A percentile compares a stretch with the other conserved stretches of the same genome.
These are phyloP conservation scores for Sphaerulina vaccinii DNA, from an alignment of 2,329 filamentous ascomycete species.

Conservation along the genomic window DNA sequence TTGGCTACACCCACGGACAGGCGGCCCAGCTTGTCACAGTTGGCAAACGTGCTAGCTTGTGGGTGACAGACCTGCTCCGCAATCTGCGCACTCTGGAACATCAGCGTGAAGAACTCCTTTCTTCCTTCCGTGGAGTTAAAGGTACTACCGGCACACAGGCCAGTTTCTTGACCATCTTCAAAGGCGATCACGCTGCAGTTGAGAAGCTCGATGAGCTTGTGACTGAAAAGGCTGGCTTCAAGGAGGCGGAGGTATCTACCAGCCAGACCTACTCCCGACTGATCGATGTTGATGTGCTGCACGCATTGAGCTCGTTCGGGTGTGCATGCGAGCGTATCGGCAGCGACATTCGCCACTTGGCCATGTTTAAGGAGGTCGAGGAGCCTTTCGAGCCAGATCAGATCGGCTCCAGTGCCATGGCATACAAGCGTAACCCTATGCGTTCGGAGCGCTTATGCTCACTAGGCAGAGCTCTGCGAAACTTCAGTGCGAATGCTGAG, in stretches of 20 bases:
- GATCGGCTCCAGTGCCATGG: conserved; percentile 67
- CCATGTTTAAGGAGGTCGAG: conserved; percentile 77
- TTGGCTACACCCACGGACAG: conserved; percentile 76
- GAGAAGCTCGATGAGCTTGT: conserved; percentile 63
- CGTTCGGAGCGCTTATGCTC: conserved; percentile 61
- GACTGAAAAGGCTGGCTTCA: conserved; percentile 65
- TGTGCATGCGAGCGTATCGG: conserved; percentile 75
- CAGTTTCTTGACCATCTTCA: conserved; percentile 70
- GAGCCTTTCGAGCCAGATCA: conserved; percentile 80
- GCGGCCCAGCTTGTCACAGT: conserved; percentile 58
- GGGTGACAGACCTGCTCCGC: conserved; percentile 73
- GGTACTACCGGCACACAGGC: conserved; percentile 77
- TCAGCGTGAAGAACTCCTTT: conserved; percentile 61
- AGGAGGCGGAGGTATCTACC: conserved; percentile 61
- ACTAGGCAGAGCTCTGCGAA: conserved; percentile 52
- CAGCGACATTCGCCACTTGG: conserved; percentile 71
- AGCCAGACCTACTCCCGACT: conserved; percentile 77
- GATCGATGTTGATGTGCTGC: conserved; percentile 76
- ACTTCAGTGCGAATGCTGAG: conserved; percentile 55
- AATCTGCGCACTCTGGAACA: conserved; percentile 73
- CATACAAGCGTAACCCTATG: conserved; percentile 65
- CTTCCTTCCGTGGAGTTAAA: conserved; percentile 69
- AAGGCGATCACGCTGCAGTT: conserved; percentile 59
- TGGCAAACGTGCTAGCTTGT: conserved; percentile 67
- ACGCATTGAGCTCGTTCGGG: conserved; percentile 76